Conservation (phyloP, 306 rosid genomes). For the Castanea crenata region DNA sequence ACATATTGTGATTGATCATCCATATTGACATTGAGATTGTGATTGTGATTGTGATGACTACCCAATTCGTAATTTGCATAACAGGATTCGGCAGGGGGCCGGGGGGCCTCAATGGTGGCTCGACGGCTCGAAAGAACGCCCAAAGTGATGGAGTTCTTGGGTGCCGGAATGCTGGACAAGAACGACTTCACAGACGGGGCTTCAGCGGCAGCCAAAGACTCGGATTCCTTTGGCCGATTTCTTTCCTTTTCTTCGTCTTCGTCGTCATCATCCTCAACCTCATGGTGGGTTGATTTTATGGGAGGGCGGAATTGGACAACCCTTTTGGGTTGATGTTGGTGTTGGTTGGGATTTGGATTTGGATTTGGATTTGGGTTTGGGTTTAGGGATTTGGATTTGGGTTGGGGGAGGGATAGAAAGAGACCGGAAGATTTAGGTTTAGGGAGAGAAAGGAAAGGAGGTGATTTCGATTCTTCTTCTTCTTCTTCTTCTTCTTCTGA, state of each 20-base stretch:
- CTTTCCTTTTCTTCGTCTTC: constrained; percentile 48
- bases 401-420: constrained; percentile 39
- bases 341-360: constrained; percentile 45
- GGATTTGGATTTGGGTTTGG: constrained; percentile 39
- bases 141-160: constrained; percentile 57
- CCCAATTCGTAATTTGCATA: constrained; percentile 42
- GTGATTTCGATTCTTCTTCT: constrained; percentile 29
- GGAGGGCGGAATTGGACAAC: constrained; percentile 66
- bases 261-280: constrained; percentile 47
- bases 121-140: constrained; percentile 65
- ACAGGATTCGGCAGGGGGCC: background rate
- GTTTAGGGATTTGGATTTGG: constrained; percentile 19
- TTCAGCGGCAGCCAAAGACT: constrained; percentile 32
- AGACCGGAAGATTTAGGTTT: constrained; percentile 33
- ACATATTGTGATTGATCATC: constrained; percentile 39
- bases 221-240: constrained; percentile 34
- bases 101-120: constrained; percentile 27
- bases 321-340: constrained; percentile 36
- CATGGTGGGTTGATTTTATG: constrained; percentile 28
- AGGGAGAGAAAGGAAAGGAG: constrained; percentile 58
- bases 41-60: constrained; percentile 21
- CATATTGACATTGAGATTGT: constrained; percentile 4
- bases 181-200: constrained; percentile 58
- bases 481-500: constrained; percentile 68
- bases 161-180: constrained; percentile 77